Conservation (phyloP, 257 asterid genomes). For the Knoxia roxburghii region DNA sequence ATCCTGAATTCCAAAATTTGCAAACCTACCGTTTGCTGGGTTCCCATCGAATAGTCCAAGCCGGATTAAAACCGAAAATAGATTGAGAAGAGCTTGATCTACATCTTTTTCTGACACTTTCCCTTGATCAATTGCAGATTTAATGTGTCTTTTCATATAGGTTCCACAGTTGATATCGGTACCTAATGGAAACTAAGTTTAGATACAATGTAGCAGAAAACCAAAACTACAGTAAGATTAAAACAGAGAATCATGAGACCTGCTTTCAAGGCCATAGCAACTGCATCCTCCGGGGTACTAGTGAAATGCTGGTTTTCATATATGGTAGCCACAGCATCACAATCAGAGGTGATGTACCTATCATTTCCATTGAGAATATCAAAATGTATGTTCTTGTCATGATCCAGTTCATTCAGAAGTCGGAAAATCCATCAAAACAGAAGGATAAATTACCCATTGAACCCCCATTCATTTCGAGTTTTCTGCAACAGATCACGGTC, state of each 20-base stretch:
- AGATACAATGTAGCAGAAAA: constrained; percentile 1
- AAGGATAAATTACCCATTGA: constrained; percentile 57
- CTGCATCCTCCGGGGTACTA: constrained; percentile 70
- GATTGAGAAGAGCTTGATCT: constrained; percentile 66
- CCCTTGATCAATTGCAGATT: constrained; percentile 64
- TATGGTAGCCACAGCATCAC: constrained; percentile 93
- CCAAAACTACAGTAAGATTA: not conserved
- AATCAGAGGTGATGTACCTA: constrained; percentile 84
- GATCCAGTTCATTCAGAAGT: constrained; percentile 8
- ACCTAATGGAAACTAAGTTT: constrained; percentile 36
- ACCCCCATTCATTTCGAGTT: constrained; percentile 79
- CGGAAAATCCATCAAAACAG: not conserved
- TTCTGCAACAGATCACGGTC: constrained; percentile 57
- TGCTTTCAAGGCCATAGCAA: constrained; percentile 81
- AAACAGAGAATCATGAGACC: constrained; percentile 35
- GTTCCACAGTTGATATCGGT: constrained; percentile 89
- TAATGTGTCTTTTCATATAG: constrained; percentile 67
- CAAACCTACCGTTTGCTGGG: constrained; percentile 29
- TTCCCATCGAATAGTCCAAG: constrained; percentile 82
- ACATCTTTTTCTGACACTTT: constrained; percentile 63
- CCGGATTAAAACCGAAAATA: constrained; percentile 68
- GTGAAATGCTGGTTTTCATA: constrained; percentile 68
- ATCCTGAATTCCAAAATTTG: constrained; percentile 45
- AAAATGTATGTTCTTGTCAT: constrained; percentile 14
- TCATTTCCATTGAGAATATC: constrained; percentile 14